Conservation (phyloP, 1,139 yeast species). For the Candida sp. region DNA sequence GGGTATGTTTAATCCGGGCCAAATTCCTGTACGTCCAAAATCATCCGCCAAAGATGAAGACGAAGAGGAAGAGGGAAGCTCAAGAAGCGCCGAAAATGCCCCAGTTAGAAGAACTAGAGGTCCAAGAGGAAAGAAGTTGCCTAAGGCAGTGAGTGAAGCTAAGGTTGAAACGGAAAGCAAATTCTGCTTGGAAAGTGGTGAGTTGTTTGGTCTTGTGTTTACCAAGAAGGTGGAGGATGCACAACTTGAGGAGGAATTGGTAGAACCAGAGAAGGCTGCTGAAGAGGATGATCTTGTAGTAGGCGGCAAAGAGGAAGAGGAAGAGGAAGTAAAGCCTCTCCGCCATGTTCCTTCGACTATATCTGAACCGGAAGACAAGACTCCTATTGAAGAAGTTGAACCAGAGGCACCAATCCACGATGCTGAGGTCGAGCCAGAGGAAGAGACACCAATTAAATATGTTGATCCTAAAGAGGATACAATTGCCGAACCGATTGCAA, state of each 20-base stretch:
- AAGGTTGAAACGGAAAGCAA: constrained; percentile 32
- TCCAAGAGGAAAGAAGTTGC: constrained; percentile 79
- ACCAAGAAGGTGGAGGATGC: constrained; percentile 7
- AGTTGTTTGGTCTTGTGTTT: constrained; percentile 39
- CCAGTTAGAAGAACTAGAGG: constrained; percentile 61
- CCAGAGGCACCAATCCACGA: neutral
- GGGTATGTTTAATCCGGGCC: constrained; percentile 54
- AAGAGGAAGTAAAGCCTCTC: neutral
- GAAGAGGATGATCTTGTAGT: neutral
- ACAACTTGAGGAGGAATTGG: neutral
- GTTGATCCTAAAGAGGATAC: neutral
- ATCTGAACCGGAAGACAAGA: too few relatives aligned
- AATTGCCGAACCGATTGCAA: neutral
- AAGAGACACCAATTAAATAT: neutral
- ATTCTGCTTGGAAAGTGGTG: constrained; percentile 34
- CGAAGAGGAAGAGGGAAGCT: constrained; percentile 11
- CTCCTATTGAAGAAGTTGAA: neutral
- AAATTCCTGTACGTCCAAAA: constrained; percentile 13
- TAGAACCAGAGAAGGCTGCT: neutral
- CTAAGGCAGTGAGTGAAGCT: constrained; percentile 59
- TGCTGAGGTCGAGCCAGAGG: neutral
- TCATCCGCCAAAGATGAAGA: constrained; percentile 2
- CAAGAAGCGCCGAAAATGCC: constrained; percentile 18
- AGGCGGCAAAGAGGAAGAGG: neutral
- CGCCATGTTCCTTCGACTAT: too few relatives aligned